Evolutionary conservation across 2,329 filamentous ascomycete genomes (phyloP), one percentile per base, ranked within the genome.

Genomic region (Cladosporium phlei): DNA sequence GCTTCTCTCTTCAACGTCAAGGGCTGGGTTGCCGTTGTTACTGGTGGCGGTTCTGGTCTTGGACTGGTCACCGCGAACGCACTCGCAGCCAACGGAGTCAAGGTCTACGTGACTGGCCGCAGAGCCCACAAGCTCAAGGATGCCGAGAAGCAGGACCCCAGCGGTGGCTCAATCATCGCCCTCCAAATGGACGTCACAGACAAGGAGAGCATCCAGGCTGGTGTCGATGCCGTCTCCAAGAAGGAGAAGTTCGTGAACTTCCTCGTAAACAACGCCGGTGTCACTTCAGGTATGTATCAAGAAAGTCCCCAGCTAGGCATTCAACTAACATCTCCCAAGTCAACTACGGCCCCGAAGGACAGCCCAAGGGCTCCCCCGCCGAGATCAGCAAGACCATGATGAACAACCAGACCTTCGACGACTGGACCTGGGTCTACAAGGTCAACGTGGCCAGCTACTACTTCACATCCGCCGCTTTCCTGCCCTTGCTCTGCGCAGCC

Each of bases 371-470:
- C 27, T 49, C 47, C 22, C 51, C 56, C 74, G n/a, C 76, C 35
- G 79, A 84, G 35, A 78, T 86, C 74, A 73, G 79, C 3, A 71
- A 70, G 1, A 63, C 67, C 3, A 70, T 77, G 54, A 69, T 80
- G 30, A 64, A 64, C 9, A 63, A 64, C 19, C 52, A 56, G 25
- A 58, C 43, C 21, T 67, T 70, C 44, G 65, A 71, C 14, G 68
- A 71, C 47, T 73, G 70, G 70, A 64, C 65, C 0, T 59, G 59
- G 12, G 58, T 69, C 35, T 72, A 72, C 58, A 62, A 66, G 17
- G 72, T 69, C 37, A 72, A 73, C 47, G 70, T 72, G 8, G 66
- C 69, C 3, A 64, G 65, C 17, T 67, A 67, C 21, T 73, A 68
- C 54, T 65, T 73, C 52, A 70, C 70, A 57, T 69, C 67, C 7